Base-by-base conservation (phyloP, 495 filamentous ascomycete genomes). In the Aspergillus bridgeri region DNA sequence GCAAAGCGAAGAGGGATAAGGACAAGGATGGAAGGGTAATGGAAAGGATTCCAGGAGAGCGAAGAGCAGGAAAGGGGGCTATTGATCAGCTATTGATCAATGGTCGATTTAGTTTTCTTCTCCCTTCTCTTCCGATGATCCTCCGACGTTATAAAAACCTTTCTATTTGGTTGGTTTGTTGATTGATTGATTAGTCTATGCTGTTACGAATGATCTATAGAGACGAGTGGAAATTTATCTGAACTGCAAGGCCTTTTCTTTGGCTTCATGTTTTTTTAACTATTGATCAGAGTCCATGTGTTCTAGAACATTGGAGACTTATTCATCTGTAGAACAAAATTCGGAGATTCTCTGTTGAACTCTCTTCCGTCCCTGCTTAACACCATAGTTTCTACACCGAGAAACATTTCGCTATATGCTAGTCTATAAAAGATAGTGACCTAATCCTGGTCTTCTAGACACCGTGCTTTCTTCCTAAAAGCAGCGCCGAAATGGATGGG, bases 131-230 rank as follows among this genome's bases (percentile, higher is more conserved):
- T 46, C 20, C 33, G 11, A 13, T 23, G 19, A 23, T 51, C 19
- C 21, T 44, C 33, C 29, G 25, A 17, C 20, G 47, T 21, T 51
- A 17, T 53, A 49, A 21, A 58, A 48, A 55, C 61, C 8, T 25
- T 50, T 7, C 62, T 59, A 60, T 57, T 66, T 58, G 58, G 20
- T 33, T 33, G 29, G 8, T 33, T 33, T 5, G 13, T 33, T 33
- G 29, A 33, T 33, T 38, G 33, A 38, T 38, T 24, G 62, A 68
- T 67, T 69, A 67, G 66, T 69, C 71, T 69, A 75, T 75, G 73
- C 66, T 70, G 76, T 80, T 75, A 79, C 72, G 76, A 72, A 70
- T 73, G 71, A 71, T 70, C 67, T 79, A 72, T 73, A 74, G 70
- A 78, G 70, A 68, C 71, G 68, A 52, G 29, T 54, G 52, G 33